Percentiles rank a stretch among this genome's conserved stretches.
Evolutionary conservation across 805 yeast genomes (phyloP).

Genomic region (Isabelozyma gotoi): DNA sequence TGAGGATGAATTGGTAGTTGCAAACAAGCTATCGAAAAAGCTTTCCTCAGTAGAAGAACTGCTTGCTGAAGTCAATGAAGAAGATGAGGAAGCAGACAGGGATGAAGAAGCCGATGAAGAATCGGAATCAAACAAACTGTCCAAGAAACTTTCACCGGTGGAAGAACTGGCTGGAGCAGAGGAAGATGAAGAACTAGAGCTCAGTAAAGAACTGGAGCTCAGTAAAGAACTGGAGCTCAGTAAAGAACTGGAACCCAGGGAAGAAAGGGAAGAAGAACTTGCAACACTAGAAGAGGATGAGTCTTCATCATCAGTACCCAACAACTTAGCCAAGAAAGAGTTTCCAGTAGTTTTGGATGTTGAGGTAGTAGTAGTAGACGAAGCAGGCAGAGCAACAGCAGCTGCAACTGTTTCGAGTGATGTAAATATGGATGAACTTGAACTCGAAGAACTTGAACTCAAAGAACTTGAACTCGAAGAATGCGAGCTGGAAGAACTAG

Average conservation of each 20-base stretch:
- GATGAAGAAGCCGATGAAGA: constrained; percentile 1
- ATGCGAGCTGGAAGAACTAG: too few relatives aligned
- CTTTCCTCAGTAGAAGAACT: constrained; percentile 4
- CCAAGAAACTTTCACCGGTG: constrained; percentile 1
- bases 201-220: constrained; percentile 1
- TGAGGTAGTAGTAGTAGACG: not conserved
- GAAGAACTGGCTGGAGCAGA: constrained; percentile 5
- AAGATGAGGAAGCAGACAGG: not conserved
- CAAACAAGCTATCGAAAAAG: not conserved
- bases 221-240: not conserved
- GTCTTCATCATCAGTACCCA: not conserved
- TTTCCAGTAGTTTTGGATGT: not conserved
- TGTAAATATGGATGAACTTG: constrained; percentile 4
- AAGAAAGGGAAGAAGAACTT: not conserved
- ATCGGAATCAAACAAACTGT: constrained; percentile 1
- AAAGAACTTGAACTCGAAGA: constrained; percentile 7
- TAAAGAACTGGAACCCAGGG: constrained; percentile 1
- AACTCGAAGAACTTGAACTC: constrained; percentile 10
- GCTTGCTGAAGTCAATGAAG: constrained; percentile 1
- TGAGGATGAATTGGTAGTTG: not conserved
- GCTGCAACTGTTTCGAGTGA: not conserved
- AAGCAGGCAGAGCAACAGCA: not conserved
- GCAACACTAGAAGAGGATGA: not conserved
- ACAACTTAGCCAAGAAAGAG: not conserved
- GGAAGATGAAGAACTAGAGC: constrained; percentile 3